Evolutionary conservation across 1,284 basidiomycete genomes (phyloP).

Genomic region (Tylopilus sp.): DNA sequence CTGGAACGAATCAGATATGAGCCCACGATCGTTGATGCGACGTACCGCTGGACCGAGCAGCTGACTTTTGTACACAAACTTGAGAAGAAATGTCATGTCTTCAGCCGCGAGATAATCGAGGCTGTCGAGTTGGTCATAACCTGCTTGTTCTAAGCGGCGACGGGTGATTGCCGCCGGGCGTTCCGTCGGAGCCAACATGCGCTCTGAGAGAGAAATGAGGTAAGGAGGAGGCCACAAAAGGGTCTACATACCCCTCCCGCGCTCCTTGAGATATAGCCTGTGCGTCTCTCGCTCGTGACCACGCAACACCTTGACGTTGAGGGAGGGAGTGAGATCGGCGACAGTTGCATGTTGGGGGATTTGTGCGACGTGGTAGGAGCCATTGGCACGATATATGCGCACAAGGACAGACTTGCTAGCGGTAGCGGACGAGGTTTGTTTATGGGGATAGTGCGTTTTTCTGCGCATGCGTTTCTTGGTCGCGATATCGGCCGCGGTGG

Average conservation of each 20-base stretch:
- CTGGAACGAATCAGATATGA: slow-evolving; percentile 33
- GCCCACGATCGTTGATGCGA: slow-evolving; percentile 5
- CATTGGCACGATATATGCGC: slow-evolving; percentile 78
- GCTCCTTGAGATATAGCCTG: slow-evolving; percentile 80
- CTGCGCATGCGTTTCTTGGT: slow-evolving; percentile 24
- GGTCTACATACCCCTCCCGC: slow-evolving; percentile 68
- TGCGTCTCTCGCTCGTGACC: slow-evolving; percentile 55
- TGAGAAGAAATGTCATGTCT: slow-evolving; percentile 84
- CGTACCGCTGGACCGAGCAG: slow-evolving; percentile 65
- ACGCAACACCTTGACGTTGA: slow-evolving; percentile 58
- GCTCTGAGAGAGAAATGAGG: slow-evolving; percentile 52
- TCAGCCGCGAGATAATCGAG: slow-evolving; percentile 80
- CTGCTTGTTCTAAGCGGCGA: slow-evolving; percentile 85
- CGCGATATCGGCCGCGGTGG: slow-evolving; percentile 16
- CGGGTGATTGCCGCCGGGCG: slow-evolving; percentile 84
- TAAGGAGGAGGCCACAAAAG: slow-evolving; percentile 3
- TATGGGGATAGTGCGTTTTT: slow-evolving; percentile 25
- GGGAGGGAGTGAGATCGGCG: slow-evolving; percentile 60
- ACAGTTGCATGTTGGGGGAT: slow-evolving; percentile 71
- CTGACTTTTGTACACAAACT: slow-evolving; percentile 83
- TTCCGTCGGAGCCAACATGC: slow-evolving; percentile 79
- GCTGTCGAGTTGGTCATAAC: slow-evolving; percentile 83
- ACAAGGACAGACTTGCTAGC: slow-evolving; percentile 29
- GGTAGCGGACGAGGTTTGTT: slow-evolving; percentile 14
- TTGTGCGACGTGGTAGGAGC: slow-evolving; percentile 70